phyloP scores from a whole-genome alignment of 768 basidiomycete genomes.

The Podaxis rugospora region DNA sequence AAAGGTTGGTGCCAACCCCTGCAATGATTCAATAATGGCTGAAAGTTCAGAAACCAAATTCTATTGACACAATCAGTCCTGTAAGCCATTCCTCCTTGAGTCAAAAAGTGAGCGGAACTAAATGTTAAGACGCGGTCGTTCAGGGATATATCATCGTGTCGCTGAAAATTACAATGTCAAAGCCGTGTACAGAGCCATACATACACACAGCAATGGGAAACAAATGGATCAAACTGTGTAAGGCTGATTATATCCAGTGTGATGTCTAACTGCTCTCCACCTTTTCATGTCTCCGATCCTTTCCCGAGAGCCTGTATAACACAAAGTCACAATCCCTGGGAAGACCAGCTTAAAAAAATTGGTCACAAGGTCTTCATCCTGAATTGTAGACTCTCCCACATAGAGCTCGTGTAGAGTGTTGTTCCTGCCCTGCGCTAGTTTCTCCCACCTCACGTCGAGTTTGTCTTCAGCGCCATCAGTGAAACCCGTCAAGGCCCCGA shows the following conservation, averaged over 20 bases:
- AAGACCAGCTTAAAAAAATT: neutral
- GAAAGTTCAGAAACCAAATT: no score
- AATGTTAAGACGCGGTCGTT: no score
- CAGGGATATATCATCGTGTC: no score
- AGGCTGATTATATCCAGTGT: neutral
- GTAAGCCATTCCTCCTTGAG: no score
- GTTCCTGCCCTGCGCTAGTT: neutral
- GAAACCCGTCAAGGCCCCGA: neutral
- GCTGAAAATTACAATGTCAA: no score
- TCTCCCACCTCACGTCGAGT: neutral
- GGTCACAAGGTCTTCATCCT: neutral
- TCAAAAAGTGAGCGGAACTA: no score
- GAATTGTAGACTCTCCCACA: conserved; percentile 2
- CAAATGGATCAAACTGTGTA: neutral
- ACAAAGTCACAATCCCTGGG: neutral
- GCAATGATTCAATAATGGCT: no score
- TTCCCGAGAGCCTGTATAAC: neutral
- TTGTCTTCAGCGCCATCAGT: neutral
- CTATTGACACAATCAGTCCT: no score
- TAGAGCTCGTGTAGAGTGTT: neutral
- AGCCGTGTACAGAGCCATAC: neutral
- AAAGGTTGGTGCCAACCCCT: no score
- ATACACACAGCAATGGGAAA: neutral
- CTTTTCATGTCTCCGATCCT: neutral
- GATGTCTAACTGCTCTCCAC: neutral